Evolutionary conservation across 2,329 filamentous ascomycete genomes (phyloP), one percentile per base, ranked within the genome.

Genomic region (Colletotrichum eremochloae): DNA sequence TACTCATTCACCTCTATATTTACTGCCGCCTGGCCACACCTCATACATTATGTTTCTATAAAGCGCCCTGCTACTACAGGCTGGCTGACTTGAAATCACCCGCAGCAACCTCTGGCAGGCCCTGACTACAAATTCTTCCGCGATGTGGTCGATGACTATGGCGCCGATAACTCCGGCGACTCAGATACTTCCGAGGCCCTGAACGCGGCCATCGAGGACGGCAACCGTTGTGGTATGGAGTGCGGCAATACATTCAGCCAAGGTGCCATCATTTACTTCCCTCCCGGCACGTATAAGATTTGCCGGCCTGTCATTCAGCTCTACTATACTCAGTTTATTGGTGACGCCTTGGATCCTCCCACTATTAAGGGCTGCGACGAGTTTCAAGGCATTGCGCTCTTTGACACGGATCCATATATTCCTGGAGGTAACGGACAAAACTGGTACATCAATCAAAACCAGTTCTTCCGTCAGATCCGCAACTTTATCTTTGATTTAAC

Each of bases 281-380:
- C 91, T 12, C 83, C 90, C 6, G 91, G 91, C 72, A 93, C 88
- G 20, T 94, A 93, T 77, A 76, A 88, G 4, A 86, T 93, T 71
- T 89, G 86, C 75, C 84, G 83, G 75, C 90, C 91, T 8, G 86
- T 93, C 67, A 81, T 91, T 62, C 89, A 92, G 79, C 88, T 88
- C 79, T 94, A 94, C 82, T 93, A 93, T 80, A 93, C 92, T 1
- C 90, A 93, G 77, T 86, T 94, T 68, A 84, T 94, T 40, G 92
- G 92, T 56, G 91, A 94, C 81, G 87, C 90, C 15, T 79, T 85
- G 73, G 82, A 87, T 74, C 78, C 88, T 44, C 91, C 92, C 1
- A 87, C 86, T 0, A 85, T 93, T 77, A 90, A 91, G 79, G 50
- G 52, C 12, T 56, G 50, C n/a, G 42, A 53, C 60, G 50, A 63